Base-by-base conservation (phyloP, 495 filamentous ascomycete genomes). In the Daldinia bambusicola region DNA sequence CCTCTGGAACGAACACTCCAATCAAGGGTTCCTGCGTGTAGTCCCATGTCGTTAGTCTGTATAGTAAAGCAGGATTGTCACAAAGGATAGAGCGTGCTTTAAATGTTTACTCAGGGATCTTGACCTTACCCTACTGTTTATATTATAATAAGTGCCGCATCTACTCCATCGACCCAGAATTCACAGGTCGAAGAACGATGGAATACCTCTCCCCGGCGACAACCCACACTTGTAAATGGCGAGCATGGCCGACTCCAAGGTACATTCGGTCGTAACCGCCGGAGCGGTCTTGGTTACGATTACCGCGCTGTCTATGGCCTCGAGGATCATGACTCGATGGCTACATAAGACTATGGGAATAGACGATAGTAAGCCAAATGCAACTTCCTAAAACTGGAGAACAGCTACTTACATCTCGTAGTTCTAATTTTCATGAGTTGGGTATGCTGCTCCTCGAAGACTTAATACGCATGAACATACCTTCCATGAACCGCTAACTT, bases 301-400 rank as follows among this genome's bases (percentile, higher is more conserved):
- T 4, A 75, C 73, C 6, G 63, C 61, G 30, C 1, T 75, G 20
- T 56, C 62, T 40, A 64, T 75, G 38, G 34, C 22, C 9, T 55
- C 70, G 20, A 70, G 70, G 37, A 41, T 67, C 7, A 40, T 40
- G 34, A 66, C 70, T 16, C 73, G 73, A 14, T 69, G 59, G 38
- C 41, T 59, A 52, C 32, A 59, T 48, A 64, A 65, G 63, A 69
- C 63, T 22, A 50, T 69, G 59, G 73, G 73, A 9, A 38, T 51
- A 10, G 73, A 75, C 22, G 73, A 75, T 65, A 66, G 73, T 75
- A 57, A 20, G 70, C 63, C 34, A 9, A 2, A 26, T 2, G 10
- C 6, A 5, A 36, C 34, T 38, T 18, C 32, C 32, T 18, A 31
- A 69, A 55, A 13, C 26, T 20, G 8, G 22, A 37, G 22, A 20